Evolutionary conservation across 345 rosid species (phyloP).

Genomic region (Sisymbrium irio): DNA sequence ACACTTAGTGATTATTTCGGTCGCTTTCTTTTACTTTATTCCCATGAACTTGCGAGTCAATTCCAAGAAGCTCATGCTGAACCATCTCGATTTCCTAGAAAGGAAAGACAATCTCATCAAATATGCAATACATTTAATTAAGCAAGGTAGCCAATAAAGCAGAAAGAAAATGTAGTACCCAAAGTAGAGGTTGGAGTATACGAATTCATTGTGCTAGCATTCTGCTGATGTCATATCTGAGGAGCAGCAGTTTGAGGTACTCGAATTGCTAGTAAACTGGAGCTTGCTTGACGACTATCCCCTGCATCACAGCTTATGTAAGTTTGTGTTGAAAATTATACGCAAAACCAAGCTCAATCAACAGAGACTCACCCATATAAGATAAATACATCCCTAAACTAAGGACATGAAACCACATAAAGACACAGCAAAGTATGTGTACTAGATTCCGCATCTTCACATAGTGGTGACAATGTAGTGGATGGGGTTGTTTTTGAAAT

Average conservation of each 20-base stretch:
- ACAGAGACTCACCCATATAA: slow-evolving; percentile 7
- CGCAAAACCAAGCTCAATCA: slow-evolving; percentile 7
- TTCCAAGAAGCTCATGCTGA: slow-evolving; percentile 34
- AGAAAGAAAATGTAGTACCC: slow-evolving; percentile 40
- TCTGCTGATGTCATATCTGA: slow-evolving; percentile 34
- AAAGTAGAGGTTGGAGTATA: slow-evolving; percentile 31
- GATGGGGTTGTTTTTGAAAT: slow-evolving; percentile 62
- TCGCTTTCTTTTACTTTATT: slow-evolving; percentile 42
- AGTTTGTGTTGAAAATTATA: slow-evolving; percentile 15
- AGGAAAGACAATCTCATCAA: slow-evolving; percentile 23
- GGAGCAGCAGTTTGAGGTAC: slow-evolving; percentile 39
- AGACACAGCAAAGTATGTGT: not conserved
- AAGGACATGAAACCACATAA: not conserved
- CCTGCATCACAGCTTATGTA: slow-evolving; percentile 44
- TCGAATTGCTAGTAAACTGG: slow-evolving; percentile 34
- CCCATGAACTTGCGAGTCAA: slow-evolving; percentile 39
- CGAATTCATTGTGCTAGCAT: slow-evolving; percentile 39
- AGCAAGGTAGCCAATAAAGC: slow-evolving; percentile 4
- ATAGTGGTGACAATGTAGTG: slow-evolving; percentile 58
- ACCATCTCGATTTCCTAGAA: slow-evolving; percentile 42
- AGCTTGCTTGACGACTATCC: slow-evolving; percentile 59
- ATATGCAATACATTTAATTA: slow-evolving; percentile 4
- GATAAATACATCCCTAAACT: not conserved
- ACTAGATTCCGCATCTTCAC: slow-evolving; percentile 97
- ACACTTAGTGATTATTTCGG: slow-evolving; percentile 50